These are phyloP conservation scores for Raphanus hybrid DNA, from an alignment of 441 rosid genomes.

Conservation along the genomic window DNA sequence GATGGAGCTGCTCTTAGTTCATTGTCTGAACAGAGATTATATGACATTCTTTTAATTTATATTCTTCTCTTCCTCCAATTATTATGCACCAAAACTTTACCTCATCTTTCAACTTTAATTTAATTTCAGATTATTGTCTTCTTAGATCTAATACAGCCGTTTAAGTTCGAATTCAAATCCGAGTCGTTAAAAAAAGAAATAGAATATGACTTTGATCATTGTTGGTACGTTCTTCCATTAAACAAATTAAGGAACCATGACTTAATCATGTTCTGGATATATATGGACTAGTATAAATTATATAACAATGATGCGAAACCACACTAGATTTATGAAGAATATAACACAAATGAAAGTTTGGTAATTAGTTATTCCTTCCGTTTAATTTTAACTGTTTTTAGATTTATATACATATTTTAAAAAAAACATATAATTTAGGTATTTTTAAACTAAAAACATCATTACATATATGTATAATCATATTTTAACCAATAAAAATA, in stretches of 20 bases:
- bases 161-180: slow-evolving; percentile 40
- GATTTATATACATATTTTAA: too few relatives aligned
- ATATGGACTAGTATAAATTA: not conserved
- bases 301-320: not conserved
- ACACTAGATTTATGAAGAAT: not conserved
- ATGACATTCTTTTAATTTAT: slow-evolving; percentile 24
- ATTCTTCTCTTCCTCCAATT: slow-evolving; percentile 37
- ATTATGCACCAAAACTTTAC: slow-evolving; percentile 45
- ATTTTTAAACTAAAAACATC: too few relatives aligned
- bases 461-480: too few relatives aligned
- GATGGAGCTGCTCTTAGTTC: slow-evolving; percentile 5
- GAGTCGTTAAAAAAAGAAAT: slow-evolving; percentile 20
- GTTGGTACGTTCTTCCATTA: slow-evolving; percentile 26
- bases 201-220: slow-evolving; percentile 33
- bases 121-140: slow-evolving; percentile 30
- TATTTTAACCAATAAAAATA: too few relatives aligned
- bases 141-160: slow-evolving; percentile 45
- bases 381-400: too few relatives aligned
- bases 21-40: slow-evolving; percentile 38
- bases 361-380: not conserved
- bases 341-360: not conserved
- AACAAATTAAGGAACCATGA: slow-evolving; percentile 20
- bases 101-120: slow-evolving; percentile 42
- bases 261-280: slow-evolving; percentile 37
- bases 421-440: too few relatives aligned